A percentile compares a stretch with the other conserved stretches of the same genome.
Conservation (phyloP, 2,329 filamentous ascomycete genomes). For the Chaetomium globosum region DNA sequence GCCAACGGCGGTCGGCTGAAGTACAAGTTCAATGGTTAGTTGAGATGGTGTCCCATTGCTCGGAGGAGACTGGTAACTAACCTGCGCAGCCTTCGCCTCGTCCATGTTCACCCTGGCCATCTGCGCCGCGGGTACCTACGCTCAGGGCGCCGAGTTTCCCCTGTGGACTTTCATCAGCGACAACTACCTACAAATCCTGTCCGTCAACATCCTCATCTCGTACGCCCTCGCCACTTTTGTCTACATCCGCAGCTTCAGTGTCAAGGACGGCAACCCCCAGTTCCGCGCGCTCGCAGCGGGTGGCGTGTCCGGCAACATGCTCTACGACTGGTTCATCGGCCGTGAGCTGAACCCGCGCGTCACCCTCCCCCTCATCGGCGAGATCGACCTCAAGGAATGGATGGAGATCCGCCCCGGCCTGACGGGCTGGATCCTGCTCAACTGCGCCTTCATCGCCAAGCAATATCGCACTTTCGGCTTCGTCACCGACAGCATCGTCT, state of each 20-base stretch:
- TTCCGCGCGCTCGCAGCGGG: constrained; percentile 79
- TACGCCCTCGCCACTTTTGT: constrained; percentile 74
- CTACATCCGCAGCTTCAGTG: constrained; percentile 79
- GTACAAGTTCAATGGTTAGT: constrained; percentile 81
- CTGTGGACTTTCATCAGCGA: constrained; percentile 93
- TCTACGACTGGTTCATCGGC: constrained; percentile 97
- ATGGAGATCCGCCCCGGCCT: constrained; percentile 90
- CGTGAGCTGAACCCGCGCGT: constrained; percentile 91
- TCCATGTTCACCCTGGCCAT: constrained; percentile 71
- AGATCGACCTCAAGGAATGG: constrained; percentile 87
- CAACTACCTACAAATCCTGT: constrained; percentile 85
- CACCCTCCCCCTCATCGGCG: constrained; percentile 74
- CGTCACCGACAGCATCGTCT: constrained; percentile 81
- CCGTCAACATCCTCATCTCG: constrained; percentile 77
- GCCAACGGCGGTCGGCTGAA: constrained; percentile 71
- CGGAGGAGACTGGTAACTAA: constrained; percentile 8
- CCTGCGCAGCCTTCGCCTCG: constrained; percentile 68
- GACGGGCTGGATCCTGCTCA: constrained; percentile 83
- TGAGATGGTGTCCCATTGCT: constrained; percentile 32
- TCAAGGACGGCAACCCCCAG: constrained; percentile 72
- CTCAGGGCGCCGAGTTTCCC: constrained; percentile 77
- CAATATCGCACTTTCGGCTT: constrained; percentile 85
- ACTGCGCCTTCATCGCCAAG: constrained; percentile 80
- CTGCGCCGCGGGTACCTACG: constrained; percentile 71
- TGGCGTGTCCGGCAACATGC: constrained; percentile 77